phyloP scores from a whole-genome alignment of 2,329 filamentous ascomycete species.

The Immersiporthe knoxdaviesiana region DNA sequence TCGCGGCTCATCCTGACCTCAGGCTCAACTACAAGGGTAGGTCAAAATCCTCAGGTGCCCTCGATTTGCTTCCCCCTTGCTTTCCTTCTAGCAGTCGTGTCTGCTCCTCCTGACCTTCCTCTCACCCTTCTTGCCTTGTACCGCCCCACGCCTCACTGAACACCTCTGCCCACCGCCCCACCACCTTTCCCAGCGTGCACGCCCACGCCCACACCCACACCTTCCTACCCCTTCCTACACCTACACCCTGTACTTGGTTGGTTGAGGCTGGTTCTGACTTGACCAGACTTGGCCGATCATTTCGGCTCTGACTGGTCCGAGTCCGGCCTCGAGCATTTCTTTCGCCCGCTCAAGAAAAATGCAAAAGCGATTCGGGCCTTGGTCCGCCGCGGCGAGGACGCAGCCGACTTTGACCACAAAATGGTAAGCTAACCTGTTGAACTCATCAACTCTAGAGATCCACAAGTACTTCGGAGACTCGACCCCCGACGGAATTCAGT shows the following conservation, averaged over 20 bases:
- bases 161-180: too few relatives aligned
- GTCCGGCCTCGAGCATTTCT: slow-evolving; percentile 54
- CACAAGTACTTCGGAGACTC: slow-evolving; percentile 63
- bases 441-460: slow-evolving; percentile 50
- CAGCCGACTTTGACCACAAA: slow-evolving; percentile 44
- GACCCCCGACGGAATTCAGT: slow-evolving; percentile 60
- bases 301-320: slow-evolving; percentile 55
- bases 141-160: neutral
- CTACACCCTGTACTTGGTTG: neutral
- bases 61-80: neutral
- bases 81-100: neutral
- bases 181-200: neutral
- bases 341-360: slow-evolving; percentile 51
- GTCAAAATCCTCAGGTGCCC: slow-evolving; percentile 32
- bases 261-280: slow-evolving; percentile 31
- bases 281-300: slow-evolving; percentile 50
- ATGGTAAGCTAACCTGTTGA: slow-evolving; percentile 28
- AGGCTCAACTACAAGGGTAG: slow-evolving; percentile 67
- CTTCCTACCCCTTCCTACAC: too few relatives aligned
- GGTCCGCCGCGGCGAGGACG: slow-evolving; percentile 43
- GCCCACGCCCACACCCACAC: neutral
- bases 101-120: neutral
- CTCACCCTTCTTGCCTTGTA: neutral
- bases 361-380: slow-evolving; percentile 43
- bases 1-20: slow-evolving; percentile 58